Conservation (phyloP, 345 rosid species). For the Populus euphratica region DNA sequence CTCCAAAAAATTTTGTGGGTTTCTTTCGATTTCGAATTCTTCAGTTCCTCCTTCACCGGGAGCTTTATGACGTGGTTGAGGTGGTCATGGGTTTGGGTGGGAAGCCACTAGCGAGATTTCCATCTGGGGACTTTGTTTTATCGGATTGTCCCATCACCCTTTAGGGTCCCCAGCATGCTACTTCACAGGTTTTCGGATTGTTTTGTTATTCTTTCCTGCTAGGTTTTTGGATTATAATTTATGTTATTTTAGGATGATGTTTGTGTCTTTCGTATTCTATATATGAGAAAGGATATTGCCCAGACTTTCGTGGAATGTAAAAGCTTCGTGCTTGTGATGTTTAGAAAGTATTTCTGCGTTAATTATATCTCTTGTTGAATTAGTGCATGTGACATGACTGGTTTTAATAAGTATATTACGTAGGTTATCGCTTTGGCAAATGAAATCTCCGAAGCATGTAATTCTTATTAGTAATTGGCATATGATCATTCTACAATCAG, state of each 20-base stretch:
- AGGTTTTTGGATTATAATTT: slow-evolving; percentile 9
- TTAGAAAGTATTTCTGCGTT: too few relatives aligned
- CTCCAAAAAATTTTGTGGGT: slow-evolving; percentile 15
- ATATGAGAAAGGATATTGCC: neutral
- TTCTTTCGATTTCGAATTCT: slow-evolving; percentile 11
- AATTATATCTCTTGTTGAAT: neutral
- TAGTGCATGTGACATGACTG: neutral
- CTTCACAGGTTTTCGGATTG: slow-evolving; percentile 49
- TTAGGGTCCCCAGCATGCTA: slow-evolving; percentile 59
- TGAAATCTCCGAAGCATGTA: neutral
- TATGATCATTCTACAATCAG: neutral
- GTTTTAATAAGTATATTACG: too few relatives aligned
- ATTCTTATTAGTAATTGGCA: neutral
- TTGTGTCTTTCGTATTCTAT: neutral
- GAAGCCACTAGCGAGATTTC: slow-evolving; percentile 77
- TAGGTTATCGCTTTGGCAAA: neutral
- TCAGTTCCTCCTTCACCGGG: slow-evolving; percentile 34
- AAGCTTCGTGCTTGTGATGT: neutral
- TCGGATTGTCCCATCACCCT: slow-evolving; percentile 55
- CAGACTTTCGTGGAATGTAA: neutral
- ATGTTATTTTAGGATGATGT: neutral
- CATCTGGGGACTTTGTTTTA: slow-evolving; percentile 77
- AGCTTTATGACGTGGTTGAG: slow-evolving; percentile 58
- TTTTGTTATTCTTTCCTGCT: neutral
- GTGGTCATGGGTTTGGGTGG: slow-evolving; percentile 91